Percentiles rank a stretch among this genome's conserved stretches.
Conservation (phyloP, 345 rosid species). For the Lenwebbia sp. region DNA sequence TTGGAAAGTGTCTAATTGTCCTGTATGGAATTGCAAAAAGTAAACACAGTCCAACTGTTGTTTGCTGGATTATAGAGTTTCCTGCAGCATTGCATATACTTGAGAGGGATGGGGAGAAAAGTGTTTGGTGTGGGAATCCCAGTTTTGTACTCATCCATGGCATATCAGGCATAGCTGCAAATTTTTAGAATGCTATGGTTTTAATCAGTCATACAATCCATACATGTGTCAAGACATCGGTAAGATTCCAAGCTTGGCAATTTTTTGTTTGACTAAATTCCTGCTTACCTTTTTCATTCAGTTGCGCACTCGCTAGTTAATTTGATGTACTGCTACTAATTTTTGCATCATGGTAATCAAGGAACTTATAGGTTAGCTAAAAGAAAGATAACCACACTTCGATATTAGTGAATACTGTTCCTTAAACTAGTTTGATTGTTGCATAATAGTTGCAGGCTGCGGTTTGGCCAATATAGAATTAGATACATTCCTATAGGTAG, state of each 20-base stretch:
- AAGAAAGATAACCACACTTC: not conserved
- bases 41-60: not conserved
- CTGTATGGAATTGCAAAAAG: not conserved
- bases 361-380: not conserved
- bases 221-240: not conserved
- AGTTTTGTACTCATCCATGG: not conserved
- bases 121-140: not conserved
- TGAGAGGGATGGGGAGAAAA: not conserved
- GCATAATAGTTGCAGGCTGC: not conserved
- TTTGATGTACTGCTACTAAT: not conserved
- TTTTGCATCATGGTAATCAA: not conserved
- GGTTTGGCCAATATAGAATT: not conserved
- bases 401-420: not conserved
- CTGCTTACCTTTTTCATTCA: not conserved
- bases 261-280: not conserved
- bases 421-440: not conserved
- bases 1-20: not conserved
- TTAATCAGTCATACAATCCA: not conserved
- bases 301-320: not conserved
- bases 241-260: not conserved
- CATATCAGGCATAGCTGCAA: not conserved
- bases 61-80: not conserved
- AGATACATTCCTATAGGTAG: not conserved
- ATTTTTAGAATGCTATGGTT: not conserved
- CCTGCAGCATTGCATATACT: not conserved